phyloP scores from a whole-genome alignment of 2,329 filamentous ascomycete genomes.

The Penicillium sp. region DNA sequence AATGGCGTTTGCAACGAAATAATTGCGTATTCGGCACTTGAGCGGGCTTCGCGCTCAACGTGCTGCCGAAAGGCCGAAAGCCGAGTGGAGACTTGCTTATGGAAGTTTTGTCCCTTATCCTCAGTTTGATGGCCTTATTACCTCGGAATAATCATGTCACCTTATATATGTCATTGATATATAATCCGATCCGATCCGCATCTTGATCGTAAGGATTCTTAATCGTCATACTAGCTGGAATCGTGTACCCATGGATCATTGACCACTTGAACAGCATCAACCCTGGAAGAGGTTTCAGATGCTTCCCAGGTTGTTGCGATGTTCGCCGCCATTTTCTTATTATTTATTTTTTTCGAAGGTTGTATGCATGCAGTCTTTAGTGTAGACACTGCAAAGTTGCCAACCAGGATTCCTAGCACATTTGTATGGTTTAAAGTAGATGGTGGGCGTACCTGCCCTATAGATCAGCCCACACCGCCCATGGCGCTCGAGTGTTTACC shows the following conservation, averaged over 20 bases:
- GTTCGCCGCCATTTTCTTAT: background rate
- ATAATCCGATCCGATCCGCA: background rate
- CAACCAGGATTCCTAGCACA: background rate
- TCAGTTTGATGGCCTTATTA: background rate
- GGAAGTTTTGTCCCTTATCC: background rate
- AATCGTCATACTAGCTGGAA: background rate
- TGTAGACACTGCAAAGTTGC: background rate
- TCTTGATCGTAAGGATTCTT: background rate
- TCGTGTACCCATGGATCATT: background rate
- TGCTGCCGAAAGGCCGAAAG: background rate
- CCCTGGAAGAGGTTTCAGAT: background rate
- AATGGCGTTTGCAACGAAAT: background rate
- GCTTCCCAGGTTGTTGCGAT: background rate
- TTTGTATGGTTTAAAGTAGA: background rate
- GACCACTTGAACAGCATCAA: background rate
- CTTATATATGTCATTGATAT: background rate
- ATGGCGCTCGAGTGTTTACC: background rate
- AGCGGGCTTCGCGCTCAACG: background rate
- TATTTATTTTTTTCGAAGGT: background rate
- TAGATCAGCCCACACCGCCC: background rate
- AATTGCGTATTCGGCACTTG: background rate
- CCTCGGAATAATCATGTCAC: background rate
- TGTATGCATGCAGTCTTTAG: background rate
- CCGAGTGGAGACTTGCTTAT: background rate
- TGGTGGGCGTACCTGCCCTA: background rate